Evolutionary conservation across 768 basidiomycete genomes (phyloP).

Genomic region (Tubosaeta brunneosetosa): DNA sequence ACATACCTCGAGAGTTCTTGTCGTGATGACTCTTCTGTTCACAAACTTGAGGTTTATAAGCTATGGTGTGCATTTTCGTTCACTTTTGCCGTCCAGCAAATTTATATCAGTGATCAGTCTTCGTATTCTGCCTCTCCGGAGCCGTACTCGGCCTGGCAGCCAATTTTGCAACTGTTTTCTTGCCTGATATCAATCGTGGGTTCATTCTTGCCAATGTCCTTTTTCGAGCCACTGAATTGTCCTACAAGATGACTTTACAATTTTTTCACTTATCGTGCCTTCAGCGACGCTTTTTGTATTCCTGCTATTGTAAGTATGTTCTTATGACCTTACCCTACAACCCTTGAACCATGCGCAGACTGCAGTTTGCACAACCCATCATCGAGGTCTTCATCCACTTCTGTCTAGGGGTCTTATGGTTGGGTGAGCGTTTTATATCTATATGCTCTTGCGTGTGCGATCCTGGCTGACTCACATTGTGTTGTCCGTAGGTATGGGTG

Average conservation of each 20-base stretch:
- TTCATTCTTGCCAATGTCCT: conserved; percentile 6
- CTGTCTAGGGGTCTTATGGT: conserved; percentile 60
- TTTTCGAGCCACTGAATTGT: not conserved
- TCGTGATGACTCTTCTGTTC: conserved; percentile 57
- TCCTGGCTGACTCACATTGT: conserved; percentile 1
- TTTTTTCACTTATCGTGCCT: conserved; percentile 63
- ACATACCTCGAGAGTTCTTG: not conserved
- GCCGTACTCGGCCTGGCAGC: conserved; percentile 65
- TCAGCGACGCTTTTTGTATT: conserved; percentile 62
- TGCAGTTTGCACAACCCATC: conserved; percentile 67
- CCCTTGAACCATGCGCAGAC: conserved; percentile 32
- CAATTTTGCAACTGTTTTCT: conserved; percentile 63
- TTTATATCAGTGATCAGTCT: conserved; percentile 32
- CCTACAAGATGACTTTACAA: conserved; percentile 59
- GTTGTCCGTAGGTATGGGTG: conserved; percentile 54
- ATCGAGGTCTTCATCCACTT: conserved; percentile 54
- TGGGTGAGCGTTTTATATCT: conserved; percentile 42
- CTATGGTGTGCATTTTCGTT: conserved; percentile 39
- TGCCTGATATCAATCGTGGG: conserved; percentile 62
- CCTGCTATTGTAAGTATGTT: conserved; percentile 46
- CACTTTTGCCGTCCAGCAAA: conserved; percentile 1
- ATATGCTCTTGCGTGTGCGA: not conserved
- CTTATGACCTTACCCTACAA: not conserved
- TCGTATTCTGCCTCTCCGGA: conserved; percentile 36
- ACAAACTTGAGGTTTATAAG: conserved; percentile 48